A percentile compares a stretch with the other conserved stretches of the same genome.
Evolutionary conservation across 192 early-diverging fungal species (phyloP).

Genomic region (Lobosporangium transversale): DNA sequence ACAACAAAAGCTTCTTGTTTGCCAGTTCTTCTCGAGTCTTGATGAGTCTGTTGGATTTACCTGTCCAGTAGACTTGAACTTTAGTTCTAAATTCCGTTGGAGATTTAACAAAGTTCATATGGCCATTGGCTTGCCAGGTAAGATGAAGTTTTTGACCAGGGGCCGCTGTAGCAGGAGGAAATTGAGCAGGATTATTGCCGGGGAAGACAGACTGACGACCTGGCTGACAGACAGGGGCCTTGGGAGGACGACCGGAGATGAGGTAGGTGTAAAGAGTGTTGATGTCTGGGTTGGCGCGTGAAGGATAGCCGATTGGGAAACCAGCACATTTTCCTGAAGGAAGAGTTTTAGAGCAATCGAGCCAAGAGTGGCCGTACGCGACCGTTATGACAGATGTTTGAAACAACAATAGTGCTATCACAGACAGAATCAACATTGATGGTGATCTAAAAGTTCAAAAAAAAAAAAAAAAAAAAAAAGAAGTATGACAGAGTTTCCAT

Average conservation of each 20-base stretch:
- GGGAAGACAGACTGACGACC: conserved; percentile 32
- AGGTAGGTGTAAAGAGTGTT: conserved; percentile 65
- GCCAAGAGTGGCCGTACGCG: conserved; percentile 68
- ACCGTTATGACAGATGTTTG: conserved; percentile 2
- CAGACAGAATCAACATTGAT: too few species aligned
- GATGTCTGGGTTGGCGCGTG: conserved; percentile 55
- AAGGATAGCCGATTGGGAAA: conserved; percentile 62
- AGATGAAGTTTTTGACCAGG: conserved; percentile 64
- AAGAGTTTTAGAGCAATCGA: conserved; percentile 67
- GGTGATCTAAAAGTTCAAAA: too few species aligned
- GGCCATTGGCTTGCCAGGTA: conserved; percentile 68
- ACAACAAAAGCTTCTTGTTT: conserved; percentile 34
- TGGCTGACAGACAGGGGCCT: conserved; percentile 61
- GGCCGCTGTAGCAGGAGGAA: conserved; percentile 58
- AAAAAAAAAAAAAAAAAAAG: too few species aligned
- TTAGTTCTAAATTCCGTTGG: conserved; percentile 3
- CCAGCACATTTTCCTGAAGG: conserved; percentile 54
- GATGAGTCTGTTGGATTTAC: conserved; percentile 16
- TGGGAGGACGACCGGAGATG: conserved; percentile 46
- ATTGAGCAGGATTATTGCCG: conserved; percentile 42
- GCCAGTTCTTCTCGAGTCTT: conserved; percentile 24
- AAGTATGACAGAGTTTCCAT: too few species aligned
- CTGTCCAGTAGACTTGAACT: conserved; percentile 31
- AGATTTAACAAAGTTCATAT: conserved; percentile 43
- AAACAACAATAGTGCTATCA: neutral